phyloP scores from a whole-genome alignment of 192 early-diverging fungal species.

The Coemansia sp. region DNA sequence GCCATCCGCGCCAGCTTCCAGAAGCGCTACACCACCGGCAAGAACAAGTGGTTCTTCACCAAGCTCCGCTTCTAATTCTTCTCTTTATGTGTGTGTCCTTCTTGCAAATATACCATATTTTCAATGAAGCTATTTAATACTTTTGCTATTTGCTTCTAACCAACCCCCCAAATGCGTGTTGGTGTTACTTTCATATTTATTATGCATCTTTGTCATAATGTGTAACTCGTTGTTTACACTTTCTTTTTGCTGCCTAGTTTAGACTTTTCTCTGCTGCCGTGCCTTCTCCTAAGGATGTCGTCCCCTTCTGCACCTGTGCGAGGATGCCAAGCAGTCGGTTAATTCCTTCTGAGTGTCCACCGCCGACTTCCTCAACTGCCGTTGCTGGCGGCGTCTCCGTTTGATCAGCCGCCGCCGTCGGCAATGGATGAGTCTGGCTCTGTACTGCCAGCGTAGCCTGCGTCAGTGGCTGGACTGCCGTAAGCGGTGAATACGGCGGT shows the following conservation, averaged over 20 bases:
- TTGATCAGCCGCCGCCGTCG: no score
- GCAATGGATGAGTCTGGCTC: no score
- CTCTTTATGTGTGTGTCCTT: constrained; percentile 4
- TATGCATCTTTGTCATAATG: no score
- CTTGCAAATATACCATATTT: constrained; percentile 12
- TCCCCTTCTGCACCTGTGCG: constrained; percentile 25
- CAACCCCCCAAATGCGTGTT: no score
- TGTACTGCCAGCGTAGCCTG: no score
- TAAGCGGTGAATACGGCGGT: no score
- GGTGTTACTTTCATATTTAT: no score
- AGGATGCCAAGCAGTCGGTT: constrained; percentile 33
- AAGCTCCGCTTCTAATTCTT: constrained; percentile 89
- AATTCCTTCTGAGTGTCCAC: constrained; percentile 21
- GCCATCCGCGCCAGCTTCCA: constrained; percentile 94
- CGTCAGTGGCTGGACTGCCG: no score
- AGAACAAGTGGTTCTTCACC: constrained; percentile 99
- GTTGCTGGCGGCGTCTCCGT: no score
- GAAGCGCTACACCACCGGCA: constrained; percentile 96
- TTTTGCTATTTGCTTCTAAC: no score
- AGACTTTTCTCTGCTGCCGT: not conserved
- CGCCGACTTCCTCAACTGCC: not conserved
- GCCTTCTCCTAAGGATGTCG: not conserved
- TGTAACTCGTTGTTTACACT: not conserved
- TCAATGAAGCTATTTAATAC: no score
- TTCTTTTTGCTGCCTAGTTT: not conserved